Evolutionary conservation across 805 yeast genomes (phyloP), one percentile per base, ranked within the genome.

Genomic region (Nakazawaea molendinolei): DNA sequence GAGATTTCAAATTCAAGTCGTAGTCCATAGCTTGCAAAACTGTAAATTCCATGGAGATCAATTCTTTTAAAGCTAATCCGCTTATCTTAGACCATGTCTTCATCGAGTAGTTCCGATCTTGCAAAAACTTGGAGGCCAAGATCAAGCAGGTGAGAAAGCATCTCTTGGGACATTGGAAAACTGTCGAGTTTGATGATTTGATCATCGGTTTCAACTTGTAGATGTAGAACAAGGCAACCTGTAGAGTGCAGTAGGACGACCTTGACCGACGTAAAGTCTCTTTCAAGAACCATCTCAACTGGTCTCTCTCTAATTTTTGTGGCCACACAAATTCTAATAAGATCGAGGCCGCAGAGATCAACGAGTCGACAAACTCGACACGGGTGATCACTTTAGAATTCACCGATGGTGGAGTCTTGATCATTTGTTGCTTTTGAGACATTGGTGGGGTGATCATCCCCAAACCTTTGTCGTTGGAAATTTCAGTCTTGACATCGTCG

Each of bases 31-130:
- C 54, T 25, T 57, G 50, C 44, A 85, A 66, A 15, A 81, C 62
- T 5, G 62, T 53, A 20, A 67, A 48, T 56, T 86, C 95, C 28
- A 48, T 51, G 5, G 42, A 40, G 41, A 62, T 65, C 35, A 86
- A 60, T 40, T 73, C 78, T 20, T 53, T 44, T 4, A 70, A 49
- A 16, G 72, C 50, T 27, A 82, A 65, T 1, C 94, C 92, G 23
- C 86, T 71, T 33, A 86, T 77, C 51, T 74, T 72, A 34, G 80
- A 63, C 95, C 95, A 86, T 5, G 83, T 72, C 43, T 65, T 68
- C 46, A 81, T 67, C 21, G 82, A 65, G 55, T 73, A 83, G 51
- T 79, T 80, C 34, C 74, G 71, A 56, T 86, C 95, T 51, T 78
- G 86, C 41, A 70, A 64, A 53, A 76, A 83, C 52, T 86, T 86